Base-by-base conservation (phyloP, 2,329 filamentous ascomycete species). In the Fusarium veterinarium region DNA sequence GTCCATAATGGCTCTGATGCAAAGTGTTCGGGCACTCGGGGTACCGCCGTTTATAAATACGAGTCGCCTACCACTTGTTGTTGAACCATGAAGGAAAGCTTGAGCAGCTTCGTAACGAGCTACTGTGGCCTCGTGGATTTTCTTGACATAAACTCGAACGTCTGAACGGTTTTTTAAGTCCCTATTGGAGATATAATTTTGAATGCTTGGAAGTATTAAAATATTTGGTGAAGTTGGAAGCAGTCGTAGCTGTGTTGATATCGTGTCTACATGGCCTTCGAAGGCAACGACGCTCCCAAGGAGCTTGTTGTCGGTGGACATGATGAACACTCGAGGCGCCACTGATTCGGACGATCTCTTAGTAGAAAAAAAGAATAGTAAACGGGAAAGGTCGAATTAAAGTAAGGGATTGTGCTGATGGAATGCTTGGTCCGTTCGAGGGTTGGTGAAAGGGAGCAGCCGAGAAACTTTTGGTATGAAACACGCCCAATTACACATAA, bases 1-100 rank as follows among this genome's bases (percentile, higher is more conserved):
- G 57, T 87, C 79, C 77, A 86, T 86, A 56, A 92, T 90, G 35
- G 83, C 81, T 40, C 82, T 80, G 61, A 91, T 84, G 74, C 89
- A 91, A 30, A 86, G 81, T 10, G 85, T 80, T 59, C 87, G 86
- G 3, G 89, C 89, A 61, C 85, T 83, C 14, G 86, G 83, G 6
- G 87, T 88, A 14, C 90, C 89, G 6, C 90, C 90, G 58, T 90
- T 86, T 79, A 90, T 81, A 71, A 92, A 90, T 12, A 90, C 89
- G 8, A 91, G 78, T 63, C 86, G 85, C 71, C 86, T 89, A 64
- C 84, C 84, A 57, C 80, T 79, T 14, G 81, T 76, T 2, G 83
- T 84, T 11, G 86, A 84, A 14, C 81, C 81, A 44, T 80, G 78
- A 30, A 91, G 78, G 73, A 91, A 92, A 5, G 81, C 77, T 35